These are phyloP conservation scores for Claviceps capensis DNA, from an alignment of 2,329 filamentous ascomycete genomes.

Conservation along the genomic window DNA sequence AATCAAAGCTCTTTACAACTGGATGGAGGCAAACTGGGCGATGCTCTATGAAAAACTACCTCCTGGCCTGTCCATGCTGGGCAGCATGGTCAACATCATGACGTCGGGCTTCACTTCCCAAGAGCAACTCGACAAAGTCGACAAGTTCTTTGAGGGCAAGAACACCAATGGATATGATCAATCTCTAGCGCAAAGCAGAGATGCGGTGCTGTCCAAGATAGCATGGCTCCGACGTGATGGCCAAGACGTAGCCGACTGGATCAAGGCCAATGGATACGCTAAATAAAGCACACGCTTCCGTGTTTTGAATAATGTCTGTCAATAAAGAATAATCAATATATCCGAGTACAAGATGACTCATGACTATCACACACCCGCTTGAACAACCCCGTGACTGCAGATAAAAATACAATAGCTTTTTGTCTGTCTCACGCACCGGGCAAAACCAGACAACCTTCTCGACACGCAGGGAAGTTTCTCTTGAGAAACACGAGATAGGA, in stretches of 20 bases:
- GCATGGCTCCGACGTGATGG: slow-evolving; percentile 14
- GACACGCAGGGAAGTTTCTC: too few relatives aligned
- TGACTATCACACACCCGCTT: too few relatives aligned
- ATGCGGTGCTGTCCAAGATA: slow-evolving; percentile 68
- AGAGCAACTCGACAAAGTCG: slow-evolving; percentile 61
- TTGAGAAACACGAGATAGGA: background rate
- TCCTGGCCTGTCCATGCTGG: slow-evolving; percentile 75
- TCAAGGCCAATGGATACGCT: slow-evolving; percentile 13
- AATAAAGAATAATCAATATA: too few relatives aligned
- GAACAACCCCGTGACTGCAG: too few relatives aligned
- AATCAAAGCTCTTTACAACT: slow-evolving; percentile 66
- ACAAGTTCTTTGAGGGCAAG: slow-evolving; percentile 69
- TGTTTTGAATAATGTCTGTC: too few relatives aligned
- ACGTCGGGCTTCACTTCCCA: slow-evolving; percentile 67
- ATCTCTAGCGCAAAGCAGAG: slow-evolving; percentile 76
- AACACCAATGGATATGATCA: slow-evolving; percentile 79
- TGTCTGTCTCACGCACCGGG: too few relatives aligned
- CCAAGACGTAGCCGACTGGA: slow-evolving; percentile 13
- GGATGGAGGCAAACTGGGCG: slow-evolving; percentile 86
- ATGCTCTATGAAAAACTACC: slow-evolving; percentile 67
- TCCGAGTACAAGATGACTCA: too few relatives aligned
- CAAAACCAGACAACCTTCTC: too few relatives aligned
- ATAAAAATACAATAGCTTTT: too few relatives aligned
- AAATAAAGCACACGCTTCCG: background rate
- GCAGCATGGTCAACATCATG: slow-evolving; percentile 69